A percentile compares a stretch with the other conserved stretches of the same genome.
These are phyloP conservation scores for Saccharomyces paradoxus DNA, from an alignment of 805 yeast genomes.

Conservation along the genomic window DNA sequence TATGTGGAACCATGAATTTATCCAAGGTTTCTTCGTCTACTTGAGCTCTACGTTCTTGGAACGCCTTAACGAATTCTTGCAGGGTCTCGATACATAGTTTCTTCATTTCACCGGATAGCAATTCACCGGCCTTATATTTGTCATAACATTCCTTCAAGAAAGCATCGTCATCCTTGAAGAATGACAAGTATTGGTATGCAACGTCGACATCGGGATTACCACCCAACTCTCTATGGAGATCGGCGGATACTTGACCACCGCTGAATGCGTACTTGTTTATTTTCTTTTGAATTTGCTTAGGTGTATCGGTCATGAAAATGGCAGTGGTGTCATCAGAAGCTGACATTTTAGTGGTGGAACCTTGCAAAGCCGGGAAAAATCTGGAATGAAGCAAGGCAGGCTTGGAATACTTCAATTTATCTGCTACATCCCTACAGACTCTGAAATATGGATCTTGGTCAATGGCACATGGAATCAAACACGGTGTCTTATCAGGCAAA, in stretches of 20 bases:
- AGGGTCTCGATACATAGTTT: conserved; percentile 72
- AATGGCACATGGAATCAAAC: conserved; percentile 96
- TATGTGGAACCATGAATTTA: conserved; percentile 77
- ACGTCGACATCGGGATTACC: conserved; percentile 95
- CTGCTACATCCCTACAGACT: conserved; percentile 95
- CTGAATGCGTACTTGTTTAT: conserved; percentile 94
- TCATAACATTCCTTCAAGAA: conserved; percentile 54
- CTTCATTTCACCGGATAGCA: conserved; percentile 91
- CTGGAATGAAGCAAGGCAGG: conserved; percentile 89
- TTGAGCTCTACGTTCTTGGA: conserved; percentile 69
- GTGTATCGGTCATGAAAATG: conserved; percentile 90
- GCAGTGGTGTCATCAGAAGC: conserved; percentile 88
- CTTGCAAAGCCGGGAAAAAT: conserved; percentile 97
- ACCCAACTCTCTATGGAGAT: conserved; percentile 83
- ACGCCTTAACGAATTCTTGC: conserved; percentile 68
- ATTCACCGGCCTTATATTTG: conserved; percentile 68
- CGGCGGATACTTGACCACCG: conserved; percentile 82
- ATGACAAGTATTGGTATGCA: conserved; percentile 84
- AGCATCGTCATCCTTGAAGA: conserved; percentile 84
- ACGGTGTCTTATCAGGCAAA: conserved; percentile 81
- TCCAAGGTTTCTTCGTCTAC: conserved; percentile 56
- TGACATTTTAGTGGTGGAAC: conserved; percentile 92
- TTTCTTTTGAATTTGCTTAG: conserved; percentile 86
- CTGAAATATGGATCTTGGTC: conserved; percentile 98
- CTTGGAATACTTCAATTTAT: conserved; percentile 79